Conservation (phyloP, 768 basidiomycete species). For the Kondoa malvinella region DNA sequence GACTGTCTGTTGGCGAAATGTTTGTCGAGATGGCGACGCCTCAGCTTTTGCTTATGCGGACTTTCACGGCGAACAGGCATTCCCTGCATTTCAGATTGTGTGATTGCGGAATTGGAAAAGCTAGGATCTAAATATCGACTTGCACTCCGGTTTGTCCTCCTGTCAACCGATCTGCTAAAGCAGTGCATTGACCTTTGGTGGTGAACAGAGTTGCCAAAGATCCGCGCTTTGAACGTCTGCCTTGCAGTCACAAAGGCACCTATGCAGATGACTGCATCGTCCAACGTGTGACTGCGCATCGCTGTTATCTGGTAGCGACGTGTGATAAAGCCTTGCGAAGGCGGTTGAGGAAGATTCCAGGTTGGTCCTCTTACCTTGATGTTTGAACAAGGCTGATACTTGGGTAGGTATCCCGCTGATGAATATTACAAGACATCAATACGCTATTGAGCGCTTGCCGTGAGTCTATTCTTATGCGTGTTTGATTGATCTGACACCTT, state of each 20-base stretch:
- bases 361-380: constrained; percentile 69
- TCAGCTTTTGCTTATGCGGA: no score
- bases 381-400: no score
- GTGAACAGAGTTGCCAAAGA: constrained; percentile 93
- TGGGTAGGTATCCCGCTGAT: no score
- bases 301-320: constrained; percentile 93
- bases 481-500: neutral
- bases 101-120: constrained; percentile 96
- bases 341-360: constrained; percentile 62
- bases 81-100: constrained; percentile 97
- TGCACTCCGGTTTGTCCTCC: constrained; percentile 57
- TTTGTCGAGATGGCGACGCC: no score
- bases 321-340: constrained; percentile 88
- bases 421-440: neutral
- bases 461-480: neutral
- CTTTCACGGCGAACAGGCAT: constrained; percentile 47
- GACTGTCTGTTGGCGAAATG: constrained; percentile 97
- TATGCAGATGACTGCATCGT: constrained; percentile 98
- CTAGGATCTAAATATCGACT: constrained; percentile 87
- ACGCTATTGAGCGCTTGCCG: neutral
- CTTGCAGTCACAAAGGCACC: constrained; percentile 84
- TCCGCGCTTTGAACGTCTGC: constrained; percentile 83
- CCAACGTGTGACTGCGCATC: constrained; percentile 82
- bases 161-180: no score
- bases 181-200: no score